These are phyloP conservation scores for Pichia sp. DNA, from an alignment of 1,139 yeast species.

Conservation along the genomic window DNA sequence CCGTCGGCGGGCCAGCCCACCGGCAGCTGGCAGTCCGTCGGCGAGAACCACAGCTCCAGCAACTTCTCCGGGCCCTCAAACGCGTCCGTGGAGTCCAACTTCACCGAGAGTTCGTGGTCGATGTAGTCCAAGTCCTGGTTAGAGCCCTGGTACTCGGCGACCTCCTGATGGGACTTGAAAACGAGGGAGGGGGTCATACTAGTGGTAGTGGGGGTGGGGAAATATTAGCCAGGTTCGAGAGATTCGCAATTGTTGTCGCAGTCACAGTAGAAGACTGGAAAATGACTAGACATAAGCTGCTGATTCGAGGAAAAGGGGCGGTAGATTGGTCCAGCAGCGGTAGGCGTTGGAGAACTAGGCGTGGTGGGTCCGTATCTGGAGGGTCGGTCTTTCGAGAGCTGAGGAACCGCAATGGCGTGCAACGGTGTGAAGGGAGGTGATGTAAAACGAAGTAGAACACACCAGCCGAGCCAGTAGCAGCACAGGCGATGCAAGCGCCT, in stretches of 20 bases:
- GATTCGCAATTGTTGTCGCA: neutral
- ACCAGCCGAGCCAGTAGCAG: too few species aligned
- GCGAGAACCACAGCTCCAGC: slow-evolving; percentile 82
- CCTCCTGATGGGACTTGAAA: slow-evolving; percentile 14
- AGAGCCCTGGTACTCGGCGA: slow-evolving; percentile 10
- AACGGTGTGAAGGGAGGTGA: too few species aligned
- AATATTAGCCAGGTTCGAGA: neutral
- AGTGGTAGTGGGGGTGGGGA: neutral
- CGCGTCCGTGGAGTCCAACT: slow-evolving; percentile 81
- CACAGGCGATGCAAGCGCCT: neutral
- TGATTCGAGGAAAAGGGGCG: neutral
- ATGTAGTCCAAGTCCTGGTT: slow-evolving; percentile 42
- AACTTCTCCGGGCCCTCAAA: slow-evolving; percentile 97
- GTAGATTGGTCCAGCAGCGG: neutral
- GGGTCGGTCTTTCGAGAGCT: too few species aligned
- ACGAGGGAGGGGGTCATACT: slow-evolving; percentile 18
- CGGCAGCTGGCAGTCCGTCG: slow-evolving; percentile 39
- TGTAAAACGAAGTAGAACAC: too few species aligned
- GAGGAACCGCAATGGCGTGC: too few species aligned
- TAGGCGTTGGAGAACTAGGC: too few species aligned
- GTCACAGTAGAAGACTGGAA: neutral
- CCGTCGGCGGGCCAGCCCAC: slow-evolving; percentile 37
- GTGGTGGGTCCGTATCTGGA: too few species aligned
- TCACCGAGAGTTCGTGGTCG: slow-evolving; percentile 74
- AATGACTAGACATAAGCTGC: neutral